phyloP scores from a whole-genome alignment of 768 basidiomycete genomes.

The Podaxis sp. region DNA sequence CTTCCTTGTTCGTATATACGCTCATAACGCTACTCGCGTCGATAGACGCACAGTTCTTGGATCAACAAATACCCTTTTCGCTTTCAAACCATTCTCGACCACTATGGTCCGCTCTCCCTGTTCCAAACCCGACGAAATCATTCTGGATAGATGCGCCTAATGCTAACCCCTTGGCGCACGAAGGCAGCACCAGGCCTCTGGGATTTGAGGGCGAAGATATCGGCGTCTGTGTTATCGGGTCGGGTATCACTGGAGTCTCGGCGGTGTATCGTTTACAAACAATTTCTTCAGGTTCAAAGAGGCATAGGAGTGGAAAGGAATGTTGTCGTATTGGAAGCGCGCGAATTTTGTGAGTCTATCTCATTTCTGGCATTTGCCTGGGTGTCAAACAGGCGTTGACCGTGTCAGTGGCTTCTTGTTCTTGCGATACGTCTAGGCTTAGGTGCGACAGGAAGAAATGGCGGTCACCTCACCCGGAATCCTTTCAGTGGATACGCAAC shows the following conservation, averaged over 20 bases:
- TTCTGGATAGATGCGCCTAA: slow-evolving; percentile 68
- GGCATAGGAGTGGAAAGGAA: slow-evolving; percentile 29
- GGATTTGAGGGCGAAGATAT: slow-evolving; percentile 42
- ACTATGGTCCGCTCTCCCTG: slow-evolving; percentile 40
- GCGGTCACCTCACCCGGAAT: slow-evolving; percentile 67
- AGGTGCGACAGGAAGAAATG: slow-evolving; percentile 81
- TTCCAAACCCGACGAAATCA: slow-evolving; percentile 63
- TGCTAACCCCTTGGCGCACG: slow-evolving; percentile 64
- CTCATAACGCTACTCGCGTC: background rate
- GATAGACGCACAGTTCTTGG: background rate
- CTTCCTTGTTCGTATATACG: too few species aligned
- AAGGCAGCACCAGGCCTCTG: slow-evolving; percentile 65
- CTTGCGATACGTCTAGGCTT: slow-evolving; percentile 44
- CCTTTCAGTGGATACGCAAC: slow-evolving; percentile 45
- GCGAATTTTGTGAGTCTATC: slow-evolving; percentile 73
- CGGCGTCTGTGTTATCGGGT: slow-evolving; percentile 78
- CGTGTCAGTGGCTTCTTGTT: background rate
- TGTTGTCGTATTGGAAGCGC: slow-evolving; percentile 75
- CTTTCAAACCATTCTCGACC: background rate
- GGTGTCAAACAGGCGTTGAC: background rate
- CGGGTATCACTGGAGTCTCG: slow-evolving; percentile 76
- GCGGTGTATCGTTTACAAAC: slow-evolving; percentile 66
- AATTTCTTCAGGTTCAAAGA: slow-evolving; percentile 11
- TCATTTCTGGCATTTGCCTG: slow-evolving; percentile 1
- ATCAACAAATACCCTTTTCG: background rate